These are phyloP conservation scores for Kentomonas sorsogonicus DNA, from an alignment of 208 protist species.

Conservation along the genomic window DNA sequence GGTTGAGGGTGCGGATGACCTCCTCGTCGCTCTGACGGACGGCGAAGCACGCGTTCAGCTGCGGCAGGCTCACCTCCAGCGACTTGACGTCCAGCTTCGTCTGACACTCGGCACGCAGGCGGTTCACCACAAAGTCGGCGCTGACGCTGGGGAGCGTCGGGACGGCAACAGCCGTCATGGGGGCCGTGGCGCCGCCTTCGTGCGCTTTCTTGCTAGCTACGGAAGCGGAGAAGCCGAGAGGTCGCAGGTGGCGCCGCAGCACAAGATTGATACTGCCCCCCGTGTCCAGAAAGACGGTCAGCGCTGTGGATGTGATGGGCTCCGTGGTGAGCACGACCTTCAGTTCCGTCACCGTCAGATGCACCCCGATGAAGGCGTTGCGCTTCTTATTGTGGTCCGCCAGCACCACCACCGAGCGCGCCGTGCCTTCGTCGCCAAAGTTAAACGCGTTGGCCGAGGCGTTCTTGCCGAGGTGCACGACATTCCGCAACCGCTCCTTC, in stretches of 20 bases:
- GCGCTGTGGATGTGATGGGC: slow-evolving; percentile 48
- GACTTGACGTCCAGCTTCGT: slow-evolving; percentile 86
- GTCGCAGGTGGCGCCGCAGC: slow-evolving; percentile 24
- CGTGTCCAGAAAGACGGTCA: slow-evolving; percentile 65
- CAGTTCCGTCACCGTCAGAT: slow-evolving; percentile 56
- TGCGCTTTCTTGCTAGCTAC: too few species aligned
- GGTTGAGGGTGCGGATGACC: slow-evolving; percentile 24
- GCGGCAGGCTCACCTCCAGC: slow-evolving; percentile 63
- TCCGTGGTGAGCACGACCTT: slow-evolving; percentile 64
- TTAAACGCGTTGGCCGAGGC: background rate
- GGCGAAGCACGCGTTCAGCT: slow-evolving; percentile 43
- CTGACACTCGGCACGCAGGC: slow-evolving; percentile 70
- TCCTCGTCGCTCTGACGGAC: slow-evolving; percentile 20
- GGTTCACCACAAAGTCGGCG: slow-evolving; percentile 32
- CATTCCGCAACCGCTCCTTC: slow-evolving; percentile 18
- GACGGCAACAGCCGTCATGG: background rate
- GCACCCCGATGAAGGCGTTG: slow-evolving; percentile 31
- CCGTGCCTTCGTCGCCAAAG: background rate
- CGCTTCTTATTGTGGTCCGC: slow-evolving; percentile 1
- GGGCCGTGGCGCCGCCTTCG: too few species aligned
- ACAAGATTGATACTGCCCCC: slow-evolving; percentile 51
- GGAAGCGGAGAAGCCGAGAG: background rate
- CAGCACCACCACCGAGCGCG: background rate
- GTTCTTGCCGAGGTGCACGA: slow-evolving; percentile 13
- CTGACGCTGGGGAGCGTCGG: slow-evolving; percentile 28